phyloP scores from a whole-genome alignment of 176 grass and related monocot species.

The Sorghum bicolor region DNA sequence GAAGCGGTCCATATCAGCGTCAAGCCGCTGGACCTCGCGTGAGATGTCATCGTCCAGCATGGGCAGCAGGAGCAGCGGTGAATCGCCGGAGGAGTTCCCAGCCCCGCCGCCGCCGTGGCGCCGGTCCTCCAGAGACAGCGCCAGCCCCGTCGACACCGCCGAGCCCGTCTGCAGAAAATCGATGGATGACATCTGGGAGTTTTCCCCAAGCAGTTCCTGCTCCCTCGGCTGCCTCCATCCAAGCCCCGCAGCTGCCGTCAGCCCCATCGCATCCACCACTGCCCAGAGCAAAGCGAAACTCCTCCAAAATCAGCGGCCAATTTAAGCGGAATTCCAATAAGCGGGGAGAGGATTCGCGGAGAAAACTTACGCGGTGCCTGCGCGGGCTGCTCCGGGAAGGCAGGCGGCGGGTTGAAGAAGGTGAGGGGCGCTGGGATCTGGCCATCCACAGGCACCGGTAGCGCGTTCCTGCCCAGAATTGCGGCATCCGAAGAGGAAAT shows the following conservation, averaged over 20 bases:
- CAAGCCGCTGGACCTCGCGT: constrained; percentile 84
- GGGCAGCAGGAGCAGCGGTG: constrained; percentile 70
- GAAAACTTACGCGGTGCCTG: constrained; percentile 65
- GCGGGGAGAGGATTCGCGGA: neutral
- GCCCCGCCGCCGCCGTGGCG: constrained; percentile 54
- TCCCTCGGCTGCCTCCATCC: constrained; percentile 84
- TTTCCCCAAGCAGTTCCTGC: constrained; percentile 90
- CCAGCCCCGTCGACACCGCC: constrained; percentile 84
- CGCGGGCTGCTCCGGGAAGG: constrained; percentile 73
- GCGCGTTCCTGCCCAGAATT: constrained; percentile 63
- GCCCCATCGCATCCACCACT: constrained; percentile 72
- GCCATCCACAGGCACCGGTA: constrained; percentile 73
- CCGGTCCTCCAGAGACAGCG: constrained; percentile 82
- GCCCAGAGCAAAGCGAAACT: constrained; percentile 14
- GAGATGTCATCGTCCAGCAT: constrained; percentile 88
- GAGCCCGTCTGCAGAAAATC: constrained; percentile 99
- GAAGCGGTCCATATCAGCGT: constrained; percentile 95
- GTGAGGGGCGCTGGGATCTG: constrained; percentile 69
- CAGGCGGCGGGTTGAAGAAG: constrained; percentile 64
- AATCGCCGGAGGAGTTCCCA: constrained; percentile 81
- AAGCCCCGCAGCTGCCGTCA: constrained; percentile 58
- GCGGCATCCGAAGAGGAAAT: constrained; percentile 32
- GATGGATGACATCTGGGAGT: constrained; percentile 98
- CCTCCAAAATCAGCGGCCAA: constrained; percentile 29
- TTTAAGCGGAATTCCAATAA: constrained; percentile 20